Evolutionary conservation across 2,329 filamentous ascomycete species (phyloP), one percentile per base, ranked within the genome.

Genomic region (Elsinoe fawcettii): DNA sequence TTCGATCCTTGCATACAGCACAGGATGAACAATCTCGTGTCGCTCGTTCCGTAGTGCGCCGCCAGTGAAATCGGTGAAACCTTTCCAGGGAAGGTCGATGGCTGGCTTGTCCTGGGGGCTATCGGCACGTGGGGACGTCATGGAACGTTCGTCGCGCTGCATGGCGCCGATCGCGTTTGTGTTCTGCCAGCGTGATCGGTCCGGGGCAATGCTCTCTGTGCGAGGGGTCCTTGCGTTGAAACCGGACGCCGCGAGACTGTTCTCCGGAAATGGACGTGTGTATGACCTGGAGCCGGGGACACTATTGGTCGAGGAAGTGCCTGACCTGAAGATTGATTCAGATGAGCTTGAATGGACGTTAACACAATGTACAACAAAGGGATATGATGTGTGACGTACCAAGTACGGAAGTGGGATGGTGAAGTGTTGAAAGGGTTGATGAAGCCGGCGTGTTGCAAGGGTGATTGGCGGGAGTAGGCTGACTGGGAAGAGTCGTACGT

Each of bases 1-100:
- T 69, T 95, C 88, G 59, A 95, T 90, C 65, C 83, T 86, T 34
- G 88, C 88, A 27, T 85, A 79, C 61, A 96, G 88, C 12, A 88
- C 85, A 18, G 87, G 79, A 61, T 84, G 85, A 62, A 93, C 78
- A 1, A 36, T 6, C 18, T 56, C 22, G n/a, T 39, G 18, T 9
- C 18, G n/a, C n/a, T 56, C 27, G 30, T 46, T 46, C 9, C 20
- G 25, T 11, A 56, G 20, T 6, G 39, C 27, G 16, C 32, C 43
- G 30, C 30, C n/a, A n/a, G 39, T 23, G 27, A 34, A 49, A 16
- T 56, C 43, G 7, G 18, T 16, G 25, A 18, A 25, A 11, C 14
- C 22, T n/a, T 23, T 41, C 54, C 54, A 56, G n/a, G 54, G 54
- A 14, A 56, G 23, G 16, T 22, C 41, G 23, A 12, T 20, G 41